phyloP scores from a whole-genome alignment of 257 asterid species.

The Nicotiana sylvestris region DNA sequence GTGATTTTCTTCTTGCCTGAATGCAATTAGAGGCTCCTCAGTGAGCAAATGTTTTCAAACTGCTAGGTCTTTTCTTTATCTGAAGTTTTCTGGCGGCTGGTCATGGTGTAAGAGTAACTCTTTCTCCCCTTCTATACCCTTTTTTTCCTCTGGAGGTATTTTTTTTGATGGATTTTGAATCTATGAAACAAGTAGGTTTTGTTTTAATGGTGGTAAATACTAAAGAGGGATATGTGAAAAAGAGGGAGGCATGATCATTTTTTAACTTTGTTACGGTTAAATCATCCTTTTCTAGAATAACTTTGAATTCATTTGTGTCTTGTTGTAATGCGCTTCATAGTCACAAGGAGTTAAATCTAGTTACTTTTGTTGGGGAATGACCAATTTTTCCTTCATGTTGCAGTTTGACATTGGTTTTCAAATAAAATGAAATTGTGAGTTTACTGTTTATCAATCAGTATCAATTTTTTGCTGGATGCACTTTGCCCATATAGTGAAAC shows the following conservation, averaged over 20 bases:
- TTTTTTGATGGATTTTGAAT: not conserved
- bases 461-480: not conserved
- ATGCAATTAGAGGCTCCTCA: not conserved
- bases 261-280: not conserved
- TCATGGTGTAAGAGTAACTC: not conserved
- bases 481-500: not conserved
- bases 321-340: not conserved
- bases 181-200: not conserved
- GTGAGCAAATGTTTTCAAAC: not conserved
- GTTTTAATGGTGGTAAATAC: not conserved
- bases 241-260: not conserved
- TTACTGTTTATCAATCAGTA: not conserved
- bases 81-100: not conserved
- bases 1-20: not conserved
- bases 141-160: not conserved
- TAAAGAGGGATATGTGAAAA: not conserved
- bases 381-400: not conserved
- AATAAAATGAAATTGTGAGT: not conserved
- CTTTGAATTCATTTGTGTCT: not conserved
- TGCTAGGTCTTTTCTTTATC: not conserved
- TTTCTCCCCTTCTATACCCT: not conserved
- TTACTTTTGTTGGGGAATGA: not conserved
- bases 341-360: not conserved
- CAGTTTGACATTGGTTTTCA: not conserved
- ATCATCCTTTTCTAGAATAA: not conserved